These are phyloP conservation scores for Leccinellum luteum DNA, from an alignment of 768 basidiomycete species.

Conservation along the genomic window DNA sequence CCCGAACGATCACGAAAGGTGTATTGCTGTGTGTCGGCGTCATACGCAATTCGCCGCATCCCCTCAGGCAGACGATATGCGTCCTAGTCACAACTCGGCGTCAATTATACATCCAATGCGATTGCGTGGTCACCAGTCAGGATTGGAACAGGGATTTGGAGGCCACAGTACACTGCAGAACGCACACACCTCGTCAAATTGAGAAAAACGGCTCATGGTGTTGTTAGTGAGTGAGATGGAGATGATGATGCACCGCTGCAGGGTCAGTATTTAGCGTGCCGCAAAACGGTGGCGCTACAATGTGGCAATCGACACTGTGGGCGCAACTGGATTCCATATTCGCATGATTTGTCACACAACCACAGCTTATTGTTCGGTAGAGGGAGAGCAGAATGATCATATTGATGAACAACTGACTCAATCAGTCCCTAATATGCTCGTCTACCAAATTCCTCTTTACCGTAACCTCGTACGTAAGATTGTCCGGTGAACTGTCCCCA, in stretches of 20 bases:
- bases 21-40: constrained; percentile 51
- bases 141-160: not conserved
- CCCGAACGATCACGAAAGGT: constrained; percentile 48
- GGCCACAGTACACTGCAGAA: not conserved
- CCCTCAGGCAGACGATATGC: constrained; percentile 38
- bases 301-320: too few relatives aligned
- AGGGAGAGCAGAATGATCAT: too few relatives aligned
- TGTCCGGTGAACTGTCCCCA: too few relatives aligned
- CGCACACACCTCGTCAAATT: constrained; percentile 23
- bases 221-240: constrained; percentile 7
- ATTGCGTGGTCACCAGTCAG: not conserved
- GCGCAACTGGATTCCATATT: too few relatives aligned
- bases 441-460: too few relatives aligned
- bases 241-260: not conserved
- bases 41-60: constrained; percentile 50
- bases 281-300: too few relatives aligned
- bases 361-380: too few relatives aligned
- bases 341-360: too few relatives aligned
- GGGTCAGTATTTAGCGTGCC: not conserved
- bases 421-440: too few relatives aligned
- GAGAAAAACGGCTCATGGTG: constrained; percentile 20
- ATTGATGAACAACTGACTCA: too few relatives aligned
- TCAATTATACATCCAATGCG: not conserved
- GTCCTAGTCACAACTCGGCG: constrained; percentile 29
- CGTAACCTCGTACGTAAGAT: too few relatives aligned